Evolutionary conservation across 78 protist species (phyloP), one percentile per base, ranked within the genome.

Genomic region (Dictyostelium brefeldianum): DNA sequence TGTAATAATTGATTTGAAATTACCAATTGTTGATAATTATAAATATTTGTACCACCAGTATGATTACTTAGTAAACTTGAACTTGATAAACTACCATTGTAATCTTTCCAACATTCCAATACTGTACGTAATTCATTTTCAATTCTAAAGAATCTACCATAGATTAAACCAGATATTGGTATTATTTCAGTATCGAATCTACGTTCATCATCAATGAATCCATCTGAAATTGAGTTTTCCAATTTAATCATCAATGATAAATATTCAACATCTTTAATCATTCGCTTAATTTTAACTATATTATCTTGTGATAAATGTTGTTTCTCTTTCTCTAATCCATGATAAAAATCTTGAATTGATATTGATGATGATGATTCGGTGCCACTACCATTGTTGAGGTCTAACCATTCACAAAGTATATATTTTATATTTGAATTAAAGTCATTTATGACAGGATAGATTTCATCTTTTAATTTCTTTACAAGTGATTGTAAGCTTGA

Each of bases 251-350:
- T 82, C 53, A 54, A 64, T 9, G 90, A n/a, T 31, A 82, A 64
- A 69, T 82, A 82, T 53, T 82, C 90, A 20, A 56, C 54, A 62
- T 82, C 90, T n/a, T 82, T 82, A 20, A 82, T 82, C 90, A 82
- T 82, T 82, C 90, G 48, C n/a, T 82, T 82, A 41, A 82, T 82
- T 53, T 82, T 82, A 22, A 31, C 10, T 14, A 82, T 36, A 36
- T 82, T 82, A 14, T 82, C 90, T 7, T 10, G 14, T 22, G 90
- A 82, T 15, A 82, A 59, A 47, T 75, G 41, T 11, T 54, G n/a
- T 27, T 22, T 48, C 4, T 67, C 56, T 71, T 53, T 82, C 11
- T 50, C 90, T 17, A 69, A 25, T 5, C 53, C 62, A 27, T 29
- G 14, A 71, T 17, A 29, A 36, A 69, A 82, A 2, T 43, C 70